These are phyloP conservation scores for Xylaria sp. DNA, from an alignment of 2,329 filamentous ascomycete species.

Conservation along the genomic window DNA sequence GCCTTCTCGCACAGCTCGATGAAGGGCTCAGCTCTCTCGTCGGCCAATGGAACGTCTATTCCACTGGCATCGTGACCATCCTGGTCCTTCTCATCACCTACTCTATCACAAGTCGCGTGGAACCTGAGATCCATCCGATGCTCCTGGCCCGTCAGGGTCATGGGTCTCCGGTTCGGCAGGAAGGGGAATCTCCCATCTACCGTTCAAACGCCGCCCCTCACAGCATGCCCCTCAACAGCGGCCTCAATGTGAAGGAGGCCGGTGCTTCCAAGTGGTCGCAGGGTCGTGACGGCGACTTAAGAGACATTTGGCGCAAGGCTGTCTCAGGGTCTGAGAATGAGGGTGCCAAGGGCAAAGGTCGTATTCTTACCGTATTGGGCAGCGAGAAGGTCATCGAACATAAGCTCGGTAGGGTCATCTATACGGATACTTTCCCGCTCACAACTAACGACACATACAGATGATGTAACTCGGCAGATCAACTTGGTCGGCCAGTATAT, in stretches of 20 bases:
- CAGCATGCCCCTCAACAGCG: slow-evolving; percentile 81
- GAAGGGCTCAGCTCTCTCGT: slow-evolving; percentile 74
- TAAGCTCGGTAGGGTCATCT: slow-evolving; percentile 61
- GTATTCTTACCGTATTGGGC: slow-evolving; percentile 82
- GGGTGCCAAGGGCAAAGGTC: slow-evolving; percentile 72
- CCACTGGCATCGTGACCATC: slow-evolving; percentile 75
- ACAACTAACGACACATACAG: slow-evolving; percentile 52
- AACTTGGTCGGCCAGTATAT: slow-evolving; percentile 85
- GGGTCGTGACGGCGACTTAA: slow-evolving; percentile 87
- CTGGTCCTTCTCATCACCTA: slow-evolving; percentile 77
- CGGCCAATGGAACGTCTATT: slow-evolving; percentile 84
- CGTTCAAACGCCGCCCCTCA: slow-evolving; percentile 86
- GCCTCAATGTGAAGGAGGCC: slow-evolving; percentile 83
- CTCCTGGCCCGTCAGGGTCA: slow-evolving; percentile 87
- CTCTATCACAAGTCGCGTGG: slow-evolving; percentile 75
- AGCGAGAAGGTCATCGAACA: slow-evolving; percentile 80
- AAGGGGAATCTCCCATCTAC: slow-evolving; percentile 87
- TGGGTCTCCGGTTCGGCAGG: slow-evolving; percentile 80
- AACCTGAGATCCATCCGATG: slow-evolving; percentile 92
- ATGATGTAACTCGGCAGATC: slow-evolving; percentile 84
- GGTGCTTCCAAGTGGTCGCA: slow-evolving; percentile 83
- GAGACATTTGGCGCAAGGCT: slow-evolving; percentile 87
- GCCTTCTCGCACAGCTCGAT: slow-evolving; percentile 75
- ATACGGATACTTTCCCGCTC: not conserved
- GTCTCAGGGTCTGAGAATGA: slow-evolving; percentile 73